Base-by-base conservation (phyloP, 2,329 filamentous ascomycete species). In the Aspergillus hortae region DNA sequence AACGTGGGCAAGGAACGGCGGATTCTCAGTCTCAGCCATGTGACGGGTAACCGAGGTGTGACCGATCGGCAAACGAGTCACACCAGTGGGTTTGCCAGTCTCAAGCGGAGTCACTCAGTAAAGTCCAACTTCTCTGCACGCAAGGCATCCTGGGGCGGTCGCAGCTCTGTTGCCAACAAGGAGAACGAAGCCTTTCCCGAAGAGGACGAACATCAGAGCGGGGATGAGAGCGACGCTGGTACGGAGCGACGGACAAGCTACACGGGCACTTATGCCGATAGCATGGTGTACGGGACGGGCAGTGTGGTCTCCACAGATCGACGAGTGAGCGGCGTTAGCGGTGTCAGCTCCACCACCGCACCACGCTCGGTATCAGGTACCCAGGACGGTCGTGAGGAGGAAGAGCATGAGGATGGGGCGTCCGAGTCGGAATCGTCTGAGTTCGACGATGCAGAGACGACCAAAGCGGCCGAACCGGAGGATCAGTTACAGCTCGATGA, bases 11-110 rank as follows among this genome's bases (percentile, higher is more conserved):
- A 80, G 72, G 80, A 85, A 67, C 82, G 92, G 38, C 85, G 94
- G 45, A 96, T 97, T 63, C 82, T 95, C 53, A 96, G 90, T 46
- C 82, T 97, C 33, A 95, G 88, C 67, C 90, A 96, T 72, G 95
- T 97, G 61, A 89, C 84, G 49, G 86, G 87, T 67, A 92, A 94
- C 64, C 77, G 73, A 25, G 64, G 69, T 6, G 17, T 62, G 51
- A 48, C 59, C 43, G 63, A 72, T 54, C 59, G 70, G 55, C 61
- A 71, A 27, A 59, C 65, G 32, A 67, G 64, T 41, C 65, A 62
- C 48, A 67, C 66, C 38, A 70, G 70, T 44, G 73, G 70, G 23
- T 65, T 75, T 40, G 80, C 82, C 17, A 84, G 82, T 44, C 78
- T 95, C 58, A 87, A 87, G 74, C 81, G 89, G 54, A 92, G 87